These are phyloP conservation scores for Cyberlindnera subsufficiens DNA, from an alignment of 805 yeast species.

Conservation along the genomic window DNA sequence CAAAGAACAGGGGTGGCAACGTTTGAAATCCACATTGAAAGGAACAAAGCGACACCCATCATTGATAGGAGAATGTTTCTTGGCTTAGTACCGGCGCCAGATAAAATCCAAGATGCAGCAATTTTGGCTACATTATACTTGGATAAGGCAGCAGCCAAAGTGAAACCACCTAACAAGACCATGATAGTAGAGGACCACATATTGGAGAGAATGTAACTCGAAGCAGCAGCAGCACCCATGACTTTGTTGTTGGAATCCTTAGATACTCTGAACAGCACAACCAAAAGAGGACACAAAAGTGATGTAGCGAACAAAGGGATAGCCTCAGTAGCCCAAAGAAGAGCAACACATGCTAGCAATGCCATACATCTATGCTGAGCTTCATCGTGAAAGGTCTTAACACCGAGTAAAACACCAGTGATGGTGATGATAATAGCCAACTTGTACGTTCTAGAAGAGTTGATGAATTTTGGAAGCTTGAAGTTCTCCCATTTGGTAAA, in stretches of 20 bases:
- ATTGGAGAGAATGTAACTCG: conserved; percentile 59
- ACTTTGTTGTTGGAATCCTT: conserved; percentile 47
- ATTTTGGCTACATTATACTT: conserved; percentile 85
- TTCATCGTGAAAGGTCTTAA: conserved; percentile 56
- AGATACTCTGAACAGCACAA: conserved; percentile 63
- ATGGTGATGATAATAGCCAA: conserved; percentile 37
- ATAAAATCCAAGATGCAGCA: conserved; percentile 77
- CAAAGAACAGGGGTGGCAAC: conserved; percentile 96
- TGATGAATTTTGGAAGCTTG: conserved; percentile 33
- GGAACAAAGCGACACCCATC: conserved; percentile 79
- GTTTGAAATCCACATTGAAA: conserved; percentile 93
- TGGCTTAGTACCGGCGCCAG: conserved; percentile 80
- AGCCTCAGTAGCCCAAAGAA: conserved; percentile 94
- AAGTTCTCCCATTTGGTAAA: conserved; percentile 26
- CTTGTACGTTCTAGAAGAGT: conserved; percentile 29
- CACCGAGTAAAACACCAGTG: conserved; percentile 50
- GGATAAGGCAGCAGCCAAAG: conserved; percentile 88
- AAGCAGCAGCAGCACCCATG: conserved; percentile 61
- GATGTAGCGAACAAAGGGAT: conserved; percentile 93
- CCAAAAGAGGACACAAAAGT: conserved; percentile 70
- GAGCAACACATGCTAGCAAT: conserved; percentile 53
- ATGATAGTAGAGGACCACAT: conserved; percentile 96
- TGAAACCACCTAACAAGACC: conserved; percentile 86
- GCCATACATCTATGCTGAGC: conserved; percentile 64
- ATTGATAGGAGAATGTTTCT: conserved; percentile 67